Percentiles rank a stretch among this genome's conserved stretches.
Conservation (phyloP, 176 grass and related monocot genomes). For the Oryza glumipatula region DNA sequence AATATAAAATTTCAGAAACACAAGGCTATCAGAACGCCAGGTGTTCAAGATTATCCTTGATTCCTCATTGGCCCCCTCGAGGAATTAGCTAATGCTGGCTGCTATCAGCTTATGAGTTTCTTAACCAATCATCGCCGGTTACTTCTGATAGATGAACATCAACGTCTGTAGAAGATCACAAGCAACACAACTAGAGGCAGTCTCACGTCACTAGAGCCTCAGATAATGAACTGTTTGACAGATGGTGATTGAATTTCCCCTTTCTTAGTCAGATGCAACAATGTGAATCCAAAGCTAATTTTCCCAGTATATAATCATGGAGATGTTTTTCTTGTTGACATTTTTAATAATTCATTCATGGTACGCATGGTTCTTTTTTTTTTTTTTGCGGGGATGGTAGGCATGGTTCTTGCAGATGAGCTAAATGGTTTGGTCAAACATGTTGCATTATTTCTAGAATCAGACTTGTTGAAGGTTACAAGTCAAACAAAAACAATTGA, state of each 20-base stretch:
- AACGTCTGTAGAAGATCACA: slow-evolving; percentile 22
- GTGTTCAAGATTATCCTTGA: slow-evolving; percentile 39
- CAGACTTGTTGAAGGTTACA: slow-evolving; percentile 20
- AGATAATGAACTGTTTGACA: not conserved
- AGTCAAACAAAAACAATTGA: slow-evolving; percentile 51
- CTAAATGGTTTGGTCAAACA: slow-evolving; percentile 29
- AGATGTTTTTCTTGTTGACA: slow-evolving; percentile 11
- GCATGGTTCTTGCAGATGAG: slow-evolving; percentile 34
- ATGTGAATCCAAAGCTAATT: slow-evolving; percentile 3
- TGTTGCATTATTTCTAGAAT: slow-evolving; percentile 28
- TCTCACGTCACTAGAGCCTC: slow-evolving; percentile 9
- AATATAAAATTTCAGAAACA: slow-evolving; percentile 25
- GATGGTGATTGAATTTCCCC: slow-evolving; percentile 17
- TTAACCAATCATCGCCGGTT: slow-evolving; percentile 36
- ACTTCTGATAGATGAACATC: slow-evolving; percentile 30
- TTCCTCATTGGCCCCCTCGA: slow-evolving; percentile 9
- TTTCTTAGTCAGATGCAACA: not conserved
- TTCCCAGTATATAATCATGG: slow-evolving; percentile 13
- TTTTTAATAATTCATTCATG: slow-evolving; percentile 29
- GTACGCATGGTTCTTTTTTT: slow-evolving; percentile 9
- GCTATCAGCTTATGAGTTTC: slow-evolving; percentile 39
- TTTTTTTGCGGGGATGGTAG: not conserved
- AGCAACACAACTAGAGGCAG: not conserved
- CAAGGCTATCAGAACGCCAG: slow-evolving; percentile 34
- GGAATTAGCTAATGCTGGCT: slow-evolving; percentile 24